A percentile compares a stretch with the other conserved stretches of the same genome.
Conservation (phyloP, 345 rosid species). For the Euphorbia tirucalli region DNA sequence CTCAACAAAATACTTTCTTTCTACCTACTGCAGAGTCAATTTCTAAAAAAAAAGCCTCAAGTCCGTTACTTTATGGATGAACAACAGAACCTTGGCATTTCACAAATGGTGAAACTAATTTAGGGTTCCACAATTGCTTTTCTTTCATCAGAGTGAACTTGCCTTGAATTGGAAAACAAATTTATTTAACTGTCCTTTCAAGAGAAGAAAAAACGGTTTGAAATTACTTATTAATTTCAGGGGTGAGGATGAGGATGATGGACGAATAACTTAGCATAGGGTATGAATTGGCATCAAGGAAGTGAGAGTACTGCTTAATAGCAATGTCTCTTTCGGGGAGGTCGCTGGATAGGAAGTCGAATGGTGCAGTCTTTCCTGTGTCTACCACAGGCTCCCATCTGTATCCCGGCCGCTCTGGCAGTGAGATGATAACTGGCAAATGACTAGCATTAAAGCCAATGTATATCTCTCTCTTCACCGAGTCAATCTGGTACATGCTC, state of each 20-base stretch:
- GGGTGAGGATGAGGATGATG: conserved; percentile 58
- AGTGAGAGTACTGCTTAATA: conserved; percentile 58
- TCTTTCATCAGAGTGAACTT: no score
- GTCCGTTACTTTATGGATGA: no score
- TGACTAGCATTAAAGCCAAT: conserved; percentile 80
- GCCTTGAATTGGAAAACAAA: background rate
- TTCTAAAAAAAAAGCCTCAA: no score
- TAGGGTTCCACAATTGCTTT: no score
- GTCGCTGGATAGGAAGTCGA: conserved; percentile 65
- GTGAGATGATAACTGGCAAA: conserved; percentile 51
- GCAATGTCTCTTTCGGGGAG: conserved; percentile 60
- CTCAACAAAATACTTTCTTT: no score
- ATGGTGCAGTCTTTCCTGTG: conserved; percentile 79
- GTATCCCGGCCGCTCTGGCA: conserved; percentile 77
- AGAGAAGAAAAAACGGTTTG: background rate
- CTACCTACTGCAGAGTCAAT: no score
- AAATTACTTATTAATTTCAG: conserved; percentile 29
- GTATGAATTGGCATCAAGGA: conserved; percentile 74
- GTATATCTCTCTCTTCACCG: conserved; percentile 76
- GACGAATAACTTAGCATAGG: conserved; percentile 93
- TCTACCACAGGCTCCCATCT: conserved; percentile 89
- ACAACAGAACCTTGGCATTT: no score
- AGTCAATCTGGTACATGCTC: conserved; percentile 51
- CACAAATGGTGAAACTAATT: no score
- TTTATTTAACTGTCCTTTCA: background rate